Conservation (phyloP, 345 rosid genomes). For the Draba incana region DNA sequence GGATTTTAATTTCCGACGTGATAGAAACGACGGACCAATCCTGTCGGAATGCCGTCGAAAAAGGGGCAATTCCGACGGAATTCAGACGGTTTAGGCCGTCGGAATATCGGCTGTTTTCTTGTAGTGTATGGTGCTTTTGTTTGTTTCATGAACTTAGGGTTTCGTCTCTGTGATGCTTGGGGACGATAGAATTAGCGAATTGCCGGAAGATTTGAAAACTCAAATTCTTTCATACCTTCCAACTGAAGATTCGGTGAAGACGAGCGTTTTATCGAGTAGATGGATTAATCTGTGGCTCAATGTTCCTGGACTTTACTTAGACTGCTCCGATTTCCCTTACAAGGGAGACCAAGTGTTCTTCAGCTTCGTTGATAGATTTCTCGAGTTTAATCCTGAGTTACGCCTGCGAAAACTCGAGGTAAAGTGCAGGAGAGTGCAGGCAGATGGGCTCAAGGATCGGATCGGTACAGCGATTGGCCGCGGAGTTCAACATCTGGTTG, state of each 20-base stretch:
- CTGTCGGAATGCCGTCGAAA: no score
- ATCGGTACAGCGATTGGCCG: neutral
- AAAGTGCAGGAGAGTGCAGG: neutral
- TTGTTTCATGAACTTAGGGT: slow-evolving; percentile 18
- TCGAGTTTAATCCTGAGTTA: slow-evolving; percentile 5
- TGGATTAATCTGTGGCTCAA: slow-evolving; percentile 8
- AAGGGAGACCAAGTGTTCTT: neutral
- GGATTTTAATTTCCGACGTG: no score
- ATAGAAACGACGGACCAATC: no score
- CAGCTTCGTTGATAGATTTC: neutral
- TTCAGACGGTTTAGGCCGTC: no score
- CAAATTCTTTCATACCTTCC: neutral
- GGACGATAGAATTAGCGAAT: slow-evolving; percentile 13
- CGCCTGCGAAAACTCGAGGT: neutral
- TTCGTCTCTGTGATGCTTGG: neutral
- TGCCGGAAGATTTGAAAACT: neutral
- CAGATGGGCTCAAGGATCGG: neutral
- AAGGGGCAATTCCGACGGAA: no score
- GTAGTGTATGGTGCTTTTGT: no score
- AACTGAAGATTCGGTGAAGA: slow-evolving; percentile 21
- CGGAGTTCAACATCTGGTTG: neutral
- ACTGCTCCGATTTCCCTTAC: neutral
- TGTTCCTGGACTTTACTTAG: slow-evolving; percentile 5
- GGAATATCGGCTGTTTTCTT: no score
- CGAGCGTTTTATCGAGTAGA: slow-evolving; percentile 2